Conservation (phyloP, 2,329 filamentous ascomycete genomes). For the Cytospora mali region DNA sequence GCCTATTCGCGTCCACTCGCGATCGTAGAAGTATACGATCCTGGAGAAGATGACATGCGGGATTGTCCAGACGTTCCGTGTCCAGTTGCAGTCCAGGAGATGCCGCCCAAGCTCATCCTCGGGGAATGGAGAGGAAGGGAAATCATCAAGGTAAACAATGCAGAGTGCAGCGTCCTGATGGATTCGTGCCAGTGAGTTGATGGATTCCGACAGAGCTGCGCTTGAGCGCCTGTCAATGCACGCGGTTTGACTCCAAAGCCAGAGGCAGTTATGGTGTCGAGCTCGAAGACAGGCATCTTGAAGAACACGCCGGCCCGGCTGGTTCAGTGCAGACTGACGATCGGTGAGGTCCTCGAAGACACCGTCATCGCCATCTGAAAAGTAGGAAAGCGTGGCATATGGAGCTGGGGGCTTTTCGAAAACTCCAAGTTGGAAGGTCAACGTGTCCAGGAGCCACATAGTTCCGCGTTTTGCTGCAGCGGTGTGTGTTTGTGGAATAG, state of each 20-base stretch:
- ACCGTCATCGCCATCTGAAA: not conserved
- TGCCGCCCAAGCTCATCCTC: not conserved
- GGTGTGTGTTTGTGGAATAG: too few species aligned
- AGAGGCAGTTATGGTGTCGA: not conserved
- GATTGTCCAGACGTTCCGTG: conserved; percentile 4
- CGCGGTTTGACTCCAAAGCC: conserved; percentile 13
- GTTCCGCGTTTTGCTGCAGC: not conserved
- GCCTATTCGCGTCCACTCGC: not conserved
- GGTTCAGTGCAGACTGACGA: not conserved
- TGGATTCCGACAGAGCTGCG: conserved; percentile 9
- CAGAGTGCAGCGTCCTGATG: not conserved
- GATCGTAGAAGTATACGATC: not conserved
- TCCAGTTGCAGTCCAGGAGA: conserved; percentile 4
- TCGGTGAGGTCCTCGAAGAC: not conserved
- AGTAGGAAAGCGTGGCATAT: conserved; percentile 3
- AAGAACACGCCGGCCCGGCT: not conserved
- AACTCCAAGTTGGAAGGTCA: not conserved
- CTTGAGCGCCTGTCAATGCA: conserved; percentile 11
- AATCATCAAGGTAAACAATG: conserved; percentile 14
- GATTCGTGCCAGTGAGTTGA: conserved; percentile 1
- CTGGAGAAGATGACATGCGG: conserved; percentile 1
- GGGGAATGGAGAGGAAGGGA: not conserved
- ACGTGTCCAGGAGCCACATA: conserved; percentile 11
- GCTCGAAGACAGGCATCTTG: not conserved
- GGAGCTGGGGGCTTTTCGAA: not conserved